Conservation (phyloP, 345 rosid genomes). For the Boechera stricta region DNA sequence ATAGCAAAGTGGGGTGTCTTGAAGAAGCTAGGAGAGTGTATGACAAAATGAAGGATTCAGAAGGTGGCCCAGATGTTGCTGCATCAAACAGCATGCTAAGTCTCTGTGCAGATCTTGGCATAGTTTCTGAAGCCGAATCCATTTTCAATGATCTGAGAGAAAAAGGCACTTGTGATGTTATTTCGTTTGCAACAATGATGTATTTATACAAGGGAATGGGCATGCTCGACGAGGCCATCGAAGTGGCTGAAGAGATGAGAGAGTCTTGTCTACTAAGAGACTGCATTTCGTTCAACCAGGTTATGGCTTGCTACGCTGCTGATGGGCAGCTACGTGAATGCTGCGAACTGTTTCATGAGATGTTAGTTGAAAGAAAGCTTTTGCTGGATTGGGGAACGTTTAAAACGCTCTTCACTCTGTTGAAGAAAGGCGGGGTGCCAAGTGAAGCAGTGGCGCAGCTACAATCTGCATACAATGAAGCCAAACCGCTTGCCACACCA, state of each 20-base stretch:
- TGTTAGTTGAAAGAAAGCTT: conserved; percentile 60
- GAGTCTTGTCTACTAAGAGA: conserved; percentile 65
- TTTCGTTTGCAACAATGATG: conserved; percentile 86
- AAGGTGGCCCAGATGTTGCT: conserved; percentile 70
- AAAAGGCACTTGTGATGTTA: conserved; percentile 68
- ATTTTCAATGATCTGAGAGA: conserved; percentile 62
- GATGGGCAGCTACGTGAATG: conserved; percentile 72
- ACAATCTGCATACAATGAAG: conserved; percentile 63
- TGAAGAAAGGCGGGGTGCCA: conserved; percentile 79
- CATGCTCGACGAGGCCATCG: conserved; percentile 82
- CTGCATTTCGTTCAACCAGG: conserved; percentile 70
- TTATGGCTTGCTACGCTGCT: conserved; percentile 71
- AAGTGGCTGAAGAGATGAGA: conserved; percentile 89
- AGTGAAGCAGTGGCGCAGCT: conserved; percentile 78
- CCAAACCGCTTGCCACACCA: conserved; percentile 67
- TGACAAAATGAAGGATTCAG: conserved; percentile 65
- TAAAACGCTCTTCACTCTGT: conserved; percentile 61
- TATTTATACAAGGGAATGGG: conserved; percentile 77
- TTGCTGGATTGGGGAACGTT: conserved; percentile 70
- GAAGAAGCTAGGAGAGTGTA: conserved; percentile 72
- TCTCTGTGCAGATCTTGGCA: conserved; percentile 81
- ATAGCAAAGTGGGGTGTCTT: conserved; percentile 71
- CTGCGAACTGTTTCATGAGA: conserved; percentile 76
- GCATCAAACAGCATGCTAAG: conserved; percentile 81
- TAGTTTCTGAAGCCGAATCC: conserved; percentile 71